These are phyloP conservation scores for Diaporthe amygdali DNA, from an alignment of 2,329 filamentous ascomycete species.

Conservation along the genomic window DNA sequence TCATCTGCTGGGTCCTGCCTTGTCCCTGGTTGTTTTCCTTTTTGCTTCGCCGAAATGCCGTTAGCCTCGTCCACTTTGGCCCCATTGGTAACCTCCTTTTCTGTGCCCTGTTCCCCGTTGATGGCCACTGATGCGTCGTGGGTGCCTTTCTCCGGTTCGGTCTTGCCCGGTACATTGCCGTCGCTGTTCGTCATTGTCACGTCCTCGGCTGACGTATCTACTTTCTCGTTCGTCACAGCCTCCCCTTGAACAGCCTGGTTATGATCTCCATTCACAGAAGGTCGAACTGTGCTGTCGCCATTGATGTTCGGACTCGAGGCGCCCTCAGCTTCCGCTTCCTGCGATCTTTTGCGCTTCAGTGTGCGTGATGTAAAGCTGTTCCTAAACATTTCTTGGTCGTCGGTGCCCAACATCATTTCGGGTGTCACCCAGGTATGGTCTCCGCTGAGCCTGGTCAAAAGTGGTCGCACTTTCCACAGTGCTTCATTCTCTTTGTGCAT, in stretches of 20 bases:
- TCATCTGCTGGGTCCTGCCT: slow-evolving; percentile 5
- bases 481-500: slow-evolving; percentile 77
- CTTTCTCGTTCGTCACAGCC: background rate
- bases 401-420: slow-evolving; percentile 59
- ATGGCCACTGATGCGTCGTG: background rate
- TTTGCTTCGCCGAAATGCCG: slow-evolving; percentile 2
- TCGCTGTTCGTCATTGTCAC: slow-evolving; percentile 30
- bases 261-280: slow-evolving; percentile 27
- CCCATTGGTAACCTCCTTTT: background rate
- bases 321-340: slow-evolving; percentile 10
- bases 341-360: slow-evolving; percentile 28
- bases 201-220: slow-evolving; percentile 26
- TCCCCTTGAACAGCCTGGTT: background rate
- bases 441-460: slow-evolving; percentile 75
- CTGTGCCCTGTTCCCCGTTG: background rate
- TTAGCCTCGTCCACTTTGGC: background rate
- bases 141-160: slow-evolving; percentile 1
- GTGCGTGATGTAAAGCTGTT: slow-evolving; percentile 49
- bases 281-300: background rate
- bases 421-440: slow-evolving; percentile 74
- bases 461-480: slow-evolving; percentile 75
- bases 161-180: background rate
- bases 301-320: slow-evolving; percentile 22
- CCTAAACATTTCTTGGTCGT: slow-evolving; percentile 61
- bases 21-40: slow-evolving; percentile 19